Evolutionary conservation across 2,329 filamentous ascomycete species (phyloP), one percentile per base, ranked within the genome.

Genomic region (Botrytis cinerea): DNA sequence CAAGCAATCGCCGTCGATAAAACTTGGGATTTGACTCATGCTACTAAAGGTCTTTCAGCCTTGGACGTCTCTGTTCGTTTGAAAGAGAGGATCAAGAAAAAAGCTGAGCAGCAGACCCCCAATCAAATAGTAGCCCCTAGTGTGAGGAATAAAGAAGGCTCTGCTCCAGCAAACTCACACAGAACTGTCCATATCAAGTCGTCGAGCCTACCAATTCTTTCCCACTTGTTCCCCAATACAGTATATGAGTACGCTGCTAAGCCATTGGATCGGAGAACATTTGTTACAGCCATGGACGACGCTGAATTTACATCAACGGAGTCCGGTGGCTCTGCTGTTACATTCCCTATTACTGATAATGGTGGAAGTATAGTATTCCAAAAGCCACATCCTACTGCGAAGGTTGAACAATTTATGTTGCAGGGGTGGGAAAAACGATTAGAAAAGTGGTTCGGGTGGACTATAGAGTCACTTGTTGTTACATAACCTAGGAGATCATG

Each of bases 91-190:
- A 32, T 16, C 5, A 57, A 57, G 54, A 57, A 6, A 1, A 28
- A n/a, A 32, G 16, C n/a, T 20, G 6, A 59, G 16, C 54, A 57
- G 16, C 54, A 32, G 6, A 20, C 16, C 7, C 32, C 14, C 2
- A 20, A 8, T 8, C 6, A 59, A 59, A 4, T 0, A 10, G n/a
- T 20, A 14, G 22, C 48, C 4, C 4, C 10, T 0, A 2, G 48
- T n/a, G 10, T 25, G 10, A 2, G 9, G 12, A 51, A 5, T 2
- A 12, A n/a, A 51, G 48, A 51, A 5, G 46, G 12, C 12, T 22
- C 4, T n/a, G 14, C 48, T 25, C 22, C n/a, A 59, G 18, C 2
- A 32, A 8, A 32, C 8, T 16, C n/a, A 59, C 28, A 32, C 3
- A 32, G 16, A 32, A 32, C 28, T 4, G n/a, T 32, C 4, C 54